A percentile compares a stretch with the other conserved stretches of the same genome.
These are phyloP conservation scores for Sugiyamaella valdiviana DNA, from an alignment of 805 yeast genomes.

Conservation along the genomic window DNA sequence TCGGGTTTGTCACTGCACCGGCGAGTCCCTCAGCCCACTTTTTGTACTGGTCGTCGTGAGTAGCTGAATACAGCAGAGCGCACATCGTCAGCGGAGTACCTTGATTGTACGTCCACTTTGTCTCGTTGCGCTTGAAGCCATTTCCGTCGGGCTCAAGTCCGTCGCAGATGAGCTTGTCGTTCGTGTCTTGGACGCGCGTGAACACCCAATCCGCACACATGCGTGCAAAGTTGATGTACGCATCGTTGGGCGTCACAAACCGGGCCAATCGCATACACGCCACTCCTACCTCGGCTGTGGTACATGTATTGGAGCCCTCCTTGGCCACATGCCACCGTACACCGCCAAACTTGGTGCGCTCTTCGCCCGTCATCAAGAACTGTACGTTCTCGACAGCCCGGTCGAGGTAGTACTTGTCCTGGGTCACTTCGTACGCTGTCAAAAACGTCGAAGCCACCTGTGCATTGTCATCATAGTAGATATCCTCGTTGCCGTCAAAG, in stretches of 20 bases:
- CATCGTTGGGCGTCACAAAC: constrained; percentile 41
- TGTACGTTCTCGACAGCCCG: constrained; percentile 52
- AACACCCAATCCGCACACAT: constrained; percentile 55
- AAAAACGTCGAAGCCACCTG: constrained; percentile 62
- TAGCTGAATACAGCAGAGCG: constrained; percentile 43
- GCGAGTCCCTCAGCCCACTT: constrained; percentile 36
- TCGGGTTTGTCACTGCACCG: constrained; percentile 51
- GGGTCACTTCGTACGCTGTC: constrained; percentile 63
- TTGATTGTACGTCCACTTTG: constrained; percentile 62
- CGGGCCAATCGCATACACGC: constrained; percentile 53
- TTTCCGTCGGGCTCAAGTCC: constrained; percentile 44
- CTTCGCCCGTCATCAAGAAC: constrained; percentile 62
- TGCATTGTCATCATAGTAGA: constrained; percentile 64
- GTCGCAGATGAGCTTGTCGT: constrained; percentile 53
- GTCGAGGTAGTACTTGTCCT: constrained; percentile 46
- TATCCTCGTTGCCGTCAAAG: constrained; percentile 52
- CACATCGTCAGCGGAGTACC: constrained; percentile 60
- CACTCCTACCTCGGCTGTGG: constrained; percentile 62
- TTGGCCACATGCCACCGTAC: constrained; percentile 61
- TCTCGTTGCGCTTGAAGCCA: constrained; percentile 39
- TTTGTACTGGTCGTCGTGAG: constrained; percentile 47
- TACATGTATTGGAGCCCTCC: constrained; percentile 56
- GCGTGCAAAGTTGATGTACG: constrained; percentile 53
- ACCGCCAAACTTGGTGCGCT: constrained; percentile 51
- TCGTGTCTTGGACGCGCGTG: constrained; percentile 44